Evolutionary conservation across 495 filamentous ascomycete genomes (phyloP).

Genomic region (Corynascus novoguineensis): DNA sequence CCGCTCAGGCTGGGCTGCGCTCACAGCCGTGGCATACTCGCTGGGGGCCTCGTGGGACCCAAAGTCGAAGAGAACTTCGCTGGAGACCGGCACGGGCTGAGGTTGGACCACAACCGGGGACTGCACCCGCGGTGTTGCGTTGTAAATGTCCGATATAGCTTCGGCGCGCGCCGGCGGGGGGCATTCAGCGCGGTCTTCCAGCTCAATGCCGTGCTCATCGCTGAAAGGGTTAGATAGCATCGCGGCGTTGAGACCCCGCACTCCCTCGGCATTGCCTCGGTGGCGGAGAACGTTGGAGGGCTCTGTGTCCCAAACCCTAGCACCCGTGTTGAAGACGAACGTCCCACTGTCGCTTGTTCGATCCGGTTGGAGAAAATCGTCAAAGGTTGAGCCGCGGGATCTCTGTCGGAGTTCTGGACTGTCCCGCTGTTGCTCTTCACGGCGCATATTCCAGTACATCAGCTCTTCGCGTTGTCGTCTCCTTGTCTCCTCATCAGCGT

Average conservation of each 20-base stretch:
- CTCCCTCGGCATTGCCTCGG: slow-evolving; percentile 38
- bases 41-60: slow-evolving; percentile 19
- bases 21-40: slow-evolving; percentile 14
- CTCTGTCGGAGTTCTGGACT: slow-evolving; percentile 18
- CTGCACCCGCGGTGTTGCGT: slow-evolving; percentile 37
- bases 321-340: slow-evolving; percentile 48
- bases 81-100: slow-evolving; percentile 11
- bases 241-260: slow-evolving; percentile 48
- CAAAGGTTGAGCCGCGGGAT: slow-evolving; percentile 41
- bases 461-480: slow-evolving; percentile 68
- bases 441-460: slow-evolving; percentile 57
- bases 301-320: slow-evolving; percentile 28
- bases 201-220: slow-evolving; percentile 51
- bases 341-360: slow-evolving; percentile 40
- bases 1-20: background rate
- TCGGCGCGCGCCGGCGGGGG: slow-evolving; percentile 42
- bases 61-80: slow-evolving; percentile 31
- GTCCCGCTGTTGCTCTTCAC: slow-evolving; percentile 32
- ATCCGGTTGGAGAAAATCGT: slow-evolving; percentile 49
- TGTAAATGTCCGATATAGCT: slow-evolving; percentile 48
- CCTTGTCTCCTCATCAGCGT: slow-evolving; percentile 62
- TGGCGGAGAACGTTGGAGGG: slow-evolving; percentile 42
- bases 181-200: slow-evolving; percentile 36
- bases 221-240: slow-evolving; percentile 54
- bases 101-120: slow-evolving; percentile 23